Evolutionary conservation across 768 basidiomycete species (phyloP).

Genomic region (Termitomyces sp.): DNA sequence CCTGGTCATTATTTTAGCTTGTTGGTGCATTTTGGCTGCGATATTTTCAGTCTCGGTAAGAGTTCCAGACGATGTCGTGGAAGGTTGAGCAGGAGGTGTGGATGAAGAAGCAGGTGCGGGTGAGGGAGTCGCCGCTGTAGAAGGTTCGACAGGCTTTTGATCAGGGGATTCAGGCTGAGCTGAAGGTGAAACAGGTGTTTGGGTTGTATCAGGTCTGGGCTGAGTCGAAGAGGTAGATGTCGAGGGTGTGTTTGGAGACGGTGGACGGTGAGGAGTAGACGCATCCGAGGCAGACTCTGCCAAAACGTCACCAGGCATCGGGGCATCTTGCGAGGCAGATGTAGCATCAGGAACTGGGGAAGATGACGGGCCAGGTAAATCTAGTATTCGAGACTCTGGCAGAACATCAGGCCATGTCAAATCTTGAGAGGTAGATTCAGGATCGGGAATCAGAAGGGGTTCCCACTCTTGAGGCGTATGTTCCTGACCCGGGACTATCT

Average conservation of each 20-base stretch:
- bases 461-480: constrained; percentile 12
- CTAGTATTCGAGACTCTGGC: too few relatives aligned
- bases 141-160: background rate
- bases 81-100: background rate
- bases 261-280: background rate
- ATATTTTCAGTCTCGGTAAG: background rate
- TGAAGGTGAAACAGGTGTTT: background rate
- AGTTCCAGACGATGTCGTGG: background rate
- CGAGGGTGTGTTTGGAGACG: too few relatives aligned
- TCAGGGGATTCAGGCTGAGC: background rate
- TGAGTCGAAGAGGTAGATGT: background rate
- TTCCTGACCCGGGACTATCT: constrained; percentile 11
- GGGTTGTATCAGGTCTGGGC: background rate
- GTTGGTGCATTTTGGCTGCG: background rate
- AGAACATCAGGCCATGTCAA: background rate
- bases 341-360: background rate
- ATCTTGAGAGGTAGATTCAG: constrained; percentile 7
- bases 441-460: constrained; percentile 6
- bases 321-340: background rate
- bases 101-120: background rate
- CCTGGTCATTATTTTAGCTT: constrained; percentile 2
- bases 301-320: too few relatives aligned
- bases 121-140: too few relatives aligned
- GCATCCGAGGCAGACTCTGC: background rate
- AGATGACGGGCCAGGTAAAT: too few relatives aligned